Conservation (phyloP, 495 filamentous ascomycete genomes). For the Lophiostoma macrostomum region DNA sequence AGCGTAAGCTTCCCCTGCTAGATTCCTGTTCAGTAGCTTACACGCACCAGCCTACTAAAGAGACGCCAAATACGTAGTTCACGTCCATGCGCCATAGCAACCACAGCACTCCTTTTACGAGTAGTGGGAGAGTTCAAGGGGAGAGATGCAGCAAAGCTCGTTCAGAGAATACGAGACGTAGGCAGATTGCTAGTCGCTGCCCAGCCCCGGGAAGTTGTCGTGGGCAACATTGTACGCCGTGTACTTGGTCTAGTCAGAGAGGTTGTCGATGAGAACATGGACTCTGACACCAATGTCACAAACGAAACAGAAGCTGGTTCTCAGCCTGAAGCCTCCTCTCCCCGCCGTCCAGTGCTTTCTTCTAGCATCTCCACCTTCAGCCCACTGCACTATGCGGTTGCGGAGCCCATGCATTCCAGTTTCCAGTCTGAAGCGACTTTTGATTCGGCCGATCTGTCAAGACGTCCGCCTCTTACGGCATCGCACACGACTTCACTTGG, state of each 20-base stretch:
- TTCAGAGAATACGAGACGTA: conserved; percentile 70
- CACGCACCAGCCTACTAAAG: conserved; percentile 68
- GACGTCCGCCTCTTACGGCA: conserved; percentile 54
- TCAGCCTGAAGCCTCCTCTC: conserved; percentile 22
- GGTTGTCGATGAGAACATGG: conserved; percentile 77
- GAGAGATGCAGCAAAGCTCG: conserved; percentile 69
- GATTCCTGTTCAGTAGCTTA: conserved; percentile 22
- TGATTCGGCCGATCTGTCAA: conserved; percentile 22
- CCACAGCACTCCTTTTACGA: conserved; percentile 77
- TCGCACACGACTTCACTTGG: conserved; percentile 52
- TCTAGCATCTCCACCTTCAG: conserved; percentile 44
- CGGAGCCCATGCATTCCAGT: conserved; percentile 36
- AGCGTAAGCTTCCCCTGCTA: conserved; percentile 53
- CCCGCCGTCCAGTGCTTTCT: conserved; percentile 42
- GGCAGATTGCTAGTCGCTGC: conserved; percentile 73
- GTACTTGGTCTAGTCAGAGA: conserved; percentile 88
- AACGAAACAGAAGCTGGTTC: conserved; percentile 45
- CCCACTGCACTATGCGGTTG: conserved; percentile 41
- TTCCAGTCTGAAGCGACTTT: conserved; percentile 22
- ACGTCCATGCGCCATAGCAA: conserved; percentile 84
- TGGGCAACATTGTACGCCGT: conserved; percentile 89
- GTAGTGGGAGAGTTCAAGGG: conserved; percentile 74
- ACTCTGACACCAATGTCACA: conserved; percentile 56
- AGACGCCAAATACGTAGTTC: conserved; percentile 83
- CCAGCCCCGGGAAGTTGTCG: conserved; percentile 82